Conservation (phyloP, 2,329 filamentous ascomycete genomes). For the Xylaria sp. region DNA sequence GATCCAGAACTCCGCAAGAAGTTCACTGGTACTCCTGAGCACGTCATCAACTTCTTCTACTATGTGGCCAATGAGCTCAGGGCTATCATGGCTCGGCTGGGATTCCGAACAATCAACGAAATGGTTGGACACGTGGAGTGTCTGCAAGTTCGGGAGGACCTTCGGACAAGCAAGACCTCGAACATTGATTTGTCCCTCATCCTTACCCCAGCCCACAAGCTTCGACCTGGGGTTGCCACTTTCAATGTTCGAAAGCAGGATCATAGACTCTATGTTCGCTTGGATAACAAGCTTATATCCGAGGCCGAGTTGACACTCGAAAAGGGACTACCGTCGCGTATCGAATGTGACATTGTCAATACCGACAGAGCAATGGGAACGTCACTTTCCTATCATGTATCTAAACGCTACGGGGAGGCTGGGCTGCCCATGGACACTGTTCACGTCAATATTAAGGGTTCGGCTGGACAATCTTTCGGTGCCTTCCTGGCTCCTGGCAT, state of each 20-base stretch:
- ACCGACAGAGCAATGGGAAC: slow-evolving; percentile 94
- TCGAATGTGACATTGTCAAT: slow-evolving; percentile 96
- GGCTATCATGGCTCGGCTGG: slow-evolving; percentile 95
- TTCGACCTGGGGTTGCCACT: slow-evolving; percentile 91
- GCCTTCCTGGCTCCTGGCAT: slow-evolving; percentile 93
- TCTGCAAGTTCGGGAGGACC: slow-evolving; percentile 86
- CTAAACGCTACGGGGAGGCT: slow-evolving; percentile 87
- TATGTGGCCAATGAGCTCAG: slow-evolving; percentile 96
- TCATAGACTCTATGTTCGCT: slow-evolving; percentile 88
- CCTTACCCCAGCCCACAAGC: slow-evolving; percentile 93
- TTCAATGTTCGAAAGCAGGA: slow-evolving; percentile 99
- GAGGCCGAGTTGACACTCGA: slow-evolving; percentile 95
- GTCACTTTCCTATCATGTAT: slow-evolving; percentile 95
- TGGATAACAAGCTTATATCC: slow-evolving; percentile 97
- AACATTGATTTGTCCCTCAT: slow-evolving; percentile 95
- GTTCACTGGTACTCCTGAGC: slow-evolving; percentile 91
- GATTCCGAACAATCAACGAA: slow-evolving; percentile 94
- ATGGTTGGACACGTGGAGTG: slow-evolving; percentile 95
- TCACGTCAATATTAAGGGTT: slow-evolving; percentile 95
- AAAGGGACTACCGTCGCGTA: slow-evolving; percentile 90
- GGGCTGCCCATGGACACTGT: slow-evolving; percentile 93
- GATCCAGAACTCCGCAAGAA: slow-evolving; percentile 95
- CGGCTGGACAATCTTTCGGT: slow-evolving; percentile 95
- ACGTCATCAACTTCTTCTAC: slow-evolving; percentile 99
- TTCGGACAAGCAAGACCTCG: slow-evolving; percentile 86